Conservation (phyloP, 1,139 yeast species). For the Pichia kudriavzevii region DNA sequence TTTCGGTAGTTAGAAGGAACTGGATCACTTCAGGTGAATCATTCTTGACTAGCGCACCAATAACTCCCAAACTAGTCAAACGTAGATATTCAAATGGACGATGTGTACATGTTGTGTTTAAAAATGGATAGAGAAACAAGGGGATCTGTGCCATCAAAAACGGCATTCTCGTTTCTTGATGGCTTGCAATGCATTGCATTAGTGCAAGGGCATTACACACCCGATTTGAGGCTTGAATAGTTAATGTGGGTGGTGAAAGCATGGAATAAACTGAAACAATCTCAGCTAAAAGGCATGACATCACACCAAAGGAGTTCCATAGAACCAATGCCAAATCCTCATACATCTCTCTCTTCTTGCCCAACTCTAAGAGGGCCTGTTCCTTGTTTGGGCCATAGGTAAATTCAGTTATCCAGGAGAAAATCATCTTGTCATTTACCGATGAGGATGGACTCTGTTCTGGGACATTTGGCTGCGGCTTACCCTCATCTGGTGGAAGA, state of each 20-base stretch:
- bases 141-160: constrained; percentile 90
- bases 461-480: not conserved
- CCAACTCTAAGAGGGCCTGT: constrained; percentile 83
- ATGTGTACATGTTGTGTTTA: constrained; percentile 85
- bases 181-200: constrained; percentile 94
- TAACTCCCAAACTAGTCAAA: constrained; percentile 88
- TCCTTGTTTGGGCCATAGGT: constrained; percentile 88
- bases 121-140: constrained; percentile 82
- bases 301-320: constrained; percentile 96
- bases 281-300: constrained; percentile 86
- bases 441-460: constrained; percentile 24
- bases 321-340: constrained; percentile 88
- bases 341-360: constrained; percentile 89
- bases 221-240: constrained; percentile 82
- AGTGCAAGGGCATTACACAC: constrained; percentile 95
- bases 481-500: not conserved
- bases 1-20: constrained; percentile 85
- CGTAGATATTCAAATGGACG: constrained; percentile 90
- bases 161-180: constrained; percentile 77
- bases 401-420: constrained; percentile 83
- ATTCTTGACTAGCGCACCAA: constrained; percentile 93
- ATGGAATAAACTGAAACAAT: constrained; percentile 85
- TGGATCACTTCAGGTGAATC: constrained; percentile 94
- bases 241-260: constrained; percentile 77
- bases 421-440: constrained; percentile 77